Conservation (phyloP, 2,329 filamentous ascomycete genomes). For the Grosmannia clavigera region DNA sequence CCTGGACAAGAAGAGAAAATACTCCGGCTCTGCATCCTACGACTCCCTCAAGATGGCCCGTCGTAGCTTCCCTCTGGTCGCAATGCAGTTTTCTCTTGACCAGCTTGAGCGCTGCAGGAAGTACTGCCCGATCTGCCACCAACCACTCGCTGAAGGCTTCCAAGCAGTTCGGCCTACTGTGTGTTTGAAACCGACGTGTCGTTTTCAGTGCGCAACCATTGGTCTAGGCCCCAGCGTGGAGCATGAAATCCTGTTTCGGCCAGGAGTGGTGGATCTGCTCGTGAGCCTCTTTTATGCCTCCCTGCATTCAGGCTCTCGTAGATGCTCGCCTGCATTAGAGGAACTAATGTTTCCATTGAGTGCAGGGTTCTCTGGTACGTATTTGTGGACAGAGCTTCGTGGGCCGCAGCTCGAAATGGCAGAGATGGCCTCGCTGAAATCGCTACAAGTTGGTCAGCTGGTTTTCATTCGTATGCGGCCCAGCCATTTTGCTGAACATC, state of each 20-base stretch:
- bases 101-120: conserved; percentile 72
- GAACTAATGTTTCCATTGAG: background rate
- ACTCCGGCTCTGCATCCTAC: background rate
- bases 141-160: conserved; percentile 49
- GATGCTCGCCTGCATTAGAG: background rate
- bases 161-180: conserved; percentile 68
- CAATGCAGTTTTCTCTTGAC: conserved; percentile 65
- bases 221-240: conserved; percentile 79
- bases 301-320: conserved; percentile 12
- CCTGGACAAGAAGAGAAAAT: background rate
- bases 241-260: conserved; percentile 67
- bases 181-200: conserved; percentile 60
- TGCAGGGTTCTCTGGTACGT: background rate
- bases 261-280: conserved; percentile 73
- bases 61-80: conserved; percentile 40
- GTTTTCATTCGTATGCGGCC: background rate
- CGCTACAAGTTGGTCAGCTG: background rate
- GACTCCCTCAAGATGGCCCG: background rate
- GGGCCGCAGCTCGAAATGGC: background rate
- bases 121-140: conserved; percentile 79
- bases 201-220: conserved; percentile 81
- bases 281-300: conserved; percentile 66
- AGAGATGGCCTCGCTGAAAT: background rate
- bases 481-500: background rate
- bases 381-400: background rate